Conservation (phyloP, 2,329 filamentous ascomycete species). For the Davidsoniella neocaledoniae region DNA sequence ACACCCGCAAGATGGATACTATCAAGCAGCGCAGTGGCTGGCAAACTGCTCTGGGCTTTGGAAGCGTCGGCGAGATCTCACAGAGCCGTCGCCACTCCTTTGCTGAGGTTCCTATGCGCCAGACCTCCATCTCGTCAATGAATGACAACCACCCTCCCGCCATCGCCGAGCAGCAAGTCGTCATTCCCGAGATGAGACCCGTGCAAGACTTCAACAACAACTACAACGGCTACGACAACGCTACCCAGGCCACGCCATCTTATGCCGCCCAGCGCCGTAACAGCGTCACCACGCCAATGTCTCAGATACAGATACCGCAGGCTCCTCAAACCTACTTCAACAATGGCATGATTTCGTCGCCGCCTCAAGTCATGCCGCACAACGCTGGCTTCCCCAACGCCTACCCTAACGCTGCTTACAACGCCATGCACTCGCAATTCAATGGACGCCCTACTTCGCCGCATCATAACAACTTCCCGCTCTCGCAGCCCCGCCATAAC, state of each 20-base stretch:
- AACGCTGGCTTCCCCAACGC: conserved; percentile 16
- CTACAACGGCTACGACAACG: conserved; percentile 5
- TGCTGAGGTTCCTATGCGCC: conserved; percentile 48
- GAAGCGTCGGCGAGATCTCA: conserved; percentile 41
- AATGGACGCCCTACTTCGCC: conserved; percentile 32
- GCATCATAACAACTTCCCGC: conserved; percentile 43
- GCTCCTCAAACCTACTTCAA: conserved; percentile 7
- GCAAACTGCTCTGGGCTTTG: conserved; percentile 55
- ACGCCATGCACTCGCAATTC: conserved; percentile 8
- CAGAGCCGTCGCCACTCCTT: conserved; percentile 71
- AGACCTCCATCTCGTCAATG: conserved; percentile 45
- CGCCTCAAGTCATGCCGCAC: conserved; percentile 7
- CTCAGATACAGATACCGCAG: background rate
- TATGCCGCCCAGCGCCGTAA: background rate
- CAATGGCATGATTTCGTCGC: conserved; percentile 5
- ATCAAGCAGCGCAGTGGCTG: conserved; percentile 48
- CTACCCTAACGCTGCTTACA: conserved; percentile 14
- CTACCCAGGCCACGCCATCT: background rate
- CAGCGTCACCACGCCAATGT: background rate
- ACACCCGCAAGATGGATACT: conserved; percentile 46
- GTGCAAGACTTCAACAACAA: conserved; percentile 6
- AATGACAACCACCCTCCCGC: conserved; percentile 7
- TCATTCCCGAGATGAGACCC: conserved; percentile 4
- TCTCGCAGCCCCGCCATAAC: conserved; percentile 44
- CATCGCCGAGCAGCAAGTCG: conserved; percentile 1